Base-by-base conservation (phyloP, 768 basidiomycete species). In the Fomitopsis pulvina region DNA sequence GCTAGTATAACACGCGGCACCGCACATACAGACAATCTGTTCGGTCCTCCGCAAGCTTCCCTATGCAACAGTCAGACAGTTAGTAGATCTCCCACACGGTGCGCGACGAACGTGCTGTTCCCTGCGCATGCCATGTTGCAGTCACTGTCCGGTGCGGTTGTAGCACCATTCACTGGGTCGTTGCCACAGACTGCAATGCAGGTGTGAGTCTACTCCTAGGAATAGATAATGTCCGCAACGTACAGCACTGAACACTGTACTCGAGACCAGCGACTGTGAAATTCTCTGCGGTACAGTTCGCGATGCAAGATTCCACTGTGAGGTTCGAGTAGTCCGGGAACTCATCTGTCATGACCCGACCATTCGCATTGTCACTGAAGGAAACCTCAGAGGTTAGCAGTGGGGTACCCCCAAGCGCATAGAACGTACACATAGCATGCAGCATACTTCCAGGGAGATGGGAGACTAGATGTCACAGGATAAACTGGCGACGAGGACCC, bases 91-190 rank as follows among this genome's bases (percentile, higher is more conserved):
- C n/a, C n/a, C n/a, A n/a, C n/a, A n/a, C n/a, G n/a, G n/a, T n/a
- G n/a, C n/a, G n/a, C n/a, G n/a, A n/a, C 82, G 57, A 54, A 85
- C 86, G 76, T 71, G 10, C 78, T 32, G 51, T 81, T 83, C 21
- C 88, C 92, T 16, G 74, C 74, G 53, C 92, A 94, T 0, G 71
- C 73, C 84, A 85, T 87, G 61, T 76, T 79, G 60, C 92, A 94
- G 29, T 73, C 73, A 2, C 68, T 63, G 1, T 75, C 74, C 1
- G 69, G 53, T 0, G 74, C 76, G 14, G 58, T 42, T 1, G 73
- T 77, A 1, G 85, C 87, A 9, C 83, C 84, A 26, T 77, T 72
- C 11, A 81, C 68, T 41, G 91, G 68, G 10, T 70, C 66, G 59
- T 88, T 73, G 2, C 86, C 87, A 56, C 91, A 93, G 67, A 81